These are phyloP conservation scores for Echium plantagineum DNA, from an alignment of 257 asterid species.

Conservation along the genomic window DNA sequence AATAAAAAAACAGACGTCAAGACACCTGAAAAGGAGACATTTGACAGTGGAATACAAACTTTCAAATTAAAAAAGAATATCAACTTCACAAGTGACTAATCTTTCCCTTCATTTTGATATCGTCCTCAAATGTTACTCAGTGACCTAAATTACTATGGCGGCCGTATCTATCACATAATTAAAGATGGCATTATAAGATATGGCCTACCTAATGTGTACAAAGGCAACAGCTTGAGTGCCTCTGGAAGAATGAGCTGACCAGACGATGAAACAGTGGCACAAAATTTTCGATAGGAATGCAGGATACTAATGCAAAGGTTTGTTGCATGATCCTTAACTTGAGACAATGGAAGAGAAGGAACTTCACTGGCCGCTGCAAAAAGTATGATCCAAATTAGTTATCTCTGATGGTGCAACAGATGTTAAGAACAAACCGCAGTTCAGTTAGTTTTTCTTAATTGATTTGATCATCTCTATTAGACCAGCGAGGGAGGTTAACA, in stretches of 20 bases:
- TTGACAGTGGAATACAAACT: not conserved
- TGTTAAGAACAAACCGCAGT: not conserved
- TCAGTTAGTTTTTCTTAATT: no score
- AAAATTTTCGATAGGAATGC: conserved; percentile 86
- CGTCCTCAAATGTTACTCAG: not conserved
- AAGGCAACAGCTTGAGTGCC: conserved; percentile 92
- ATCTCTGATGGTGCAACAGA: not conserved
- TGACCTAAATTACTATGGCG: not conserved
- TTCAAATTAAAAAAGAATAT: no score
- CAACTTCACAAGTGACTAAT: not conserved
- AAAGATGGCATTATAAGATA: not conserved
- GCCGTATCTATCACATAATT: not conserved
- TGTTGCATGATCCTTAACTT: conserved; percentile 84
- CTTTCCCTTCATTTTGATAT: not conserved
- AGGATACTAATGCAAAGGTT: conserved; percentile 81
- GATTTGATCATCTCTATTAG: not conserved
- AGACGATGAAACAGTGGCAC: conserved; percentile 88
- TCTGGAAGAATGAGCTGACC: conserved; percentile 98
- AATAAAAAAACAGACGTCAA: not conserved
- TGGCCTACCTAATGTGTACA: conserved; percentile 74
- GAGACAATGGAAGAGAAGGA: conserved; percentile 65
- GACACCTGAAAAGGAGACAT: not conserved
- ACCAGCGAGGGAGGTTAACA: not conserved
- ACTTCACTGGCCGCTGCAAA: conserved; percentile 78
- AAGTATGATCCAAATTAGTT: not conserved